Evolutionary conservation across 805 yeast species (phyloP), one percentile per base, ranked within the genome.

Genomic region (Blastobotrys chiropterorum): DNA sequence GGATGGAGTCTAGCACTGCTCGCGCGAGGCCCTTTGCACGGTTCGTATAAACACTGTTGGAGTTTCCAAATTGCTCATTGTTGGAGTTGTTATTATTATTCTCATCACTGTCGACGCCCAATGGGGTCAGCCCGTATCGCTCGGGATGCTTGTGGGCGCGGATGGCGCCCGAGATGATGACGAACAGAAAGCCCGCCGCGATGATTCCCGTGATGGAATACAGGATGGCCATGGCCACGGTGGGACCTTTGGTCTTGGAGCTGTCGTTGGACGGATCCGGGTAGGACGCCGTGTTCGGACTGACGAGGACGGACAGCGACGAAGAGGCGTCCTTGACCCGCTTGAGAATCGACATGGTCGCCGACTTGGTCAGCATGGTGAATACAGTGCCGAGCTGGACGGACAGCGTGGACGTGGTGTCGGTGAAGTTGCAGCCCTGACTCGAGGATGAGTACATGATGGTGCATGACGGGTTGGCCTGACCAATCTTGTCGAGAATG

Each of bases 1-100:
- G 71, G 41, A 67, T 62, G 7, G 72, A 62, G 52, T 67, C 71
- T 44, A 67, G 54, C 17, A 67, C 68, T 1, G 71, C 71, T 17
- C 66, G 52, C 4, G 71, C 71, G n/a, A 67, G 57, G 2, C 71
- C 70, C 15, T 58, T 59, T 21, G 71, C 71, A 8, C 63, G 56
- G 15, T 44, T 46, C n/a, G 62, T 44, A 21, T 56, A 51, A 3
- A 48, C 52, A 16, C 50, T 20, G 14, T 49, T 49, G 8, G 53
- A 39, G 22, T 47, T 46, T 3, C 58, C 59, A 15, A 52, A 54
- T 6, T 54, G 50, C 17, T 50, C 56, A 34, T 42, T 31, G 8
- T 47, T 51, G 17, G 38, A 48, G 17, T 44, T 44, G 8, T 50
- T 44, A 30, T 34, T 39, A 26, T 45, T 26, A 7, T 44, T 19